These are phyloP conservation scores for Haplosporangium gracile DNA, from an alignment of 192 early-diverging fungal species.

Conservation along the genomic window DNA sequence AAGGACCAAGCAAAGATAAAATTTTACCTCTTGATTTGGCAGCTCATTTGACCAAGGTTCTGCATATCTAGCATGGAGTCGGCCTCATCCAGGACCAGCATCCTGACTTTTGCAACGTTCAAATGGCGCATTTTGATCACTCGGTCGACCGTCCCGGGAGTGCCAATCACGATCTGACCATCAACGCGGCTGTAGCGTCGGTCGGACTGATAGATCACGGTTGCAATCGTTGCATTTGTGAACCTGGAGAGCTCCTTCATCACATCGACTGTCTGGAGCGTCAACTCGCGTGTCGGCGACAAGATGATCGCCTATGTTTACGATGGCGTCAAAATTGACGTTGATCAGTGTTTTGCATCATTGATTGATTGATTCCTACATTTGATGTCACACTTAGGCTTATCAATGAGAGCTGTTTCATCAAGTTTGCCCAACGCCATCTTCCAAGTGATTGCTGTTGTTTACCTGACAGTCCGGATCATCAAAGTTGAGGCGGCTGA, in stretches of 20 bases:
- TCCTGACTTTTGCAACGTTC: constrained; percentile 65
- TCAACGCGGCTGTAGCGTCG: constrained; percentile 46
- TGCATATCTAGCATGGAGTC: constrained; percentile 95
- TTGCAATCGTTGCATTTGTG: constrained; percentile 72
- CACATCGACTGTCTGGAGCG: constrained; percentile 92
- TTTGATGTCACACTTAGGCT: too few relatives aligned
- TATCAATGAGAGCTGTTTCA: neutral
- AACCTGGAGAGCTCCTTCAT: constrained; percentile 89
- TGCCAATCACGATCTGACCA: constrained; percentile 91
- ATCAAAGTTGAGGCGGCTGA: constrained; percentile 43
- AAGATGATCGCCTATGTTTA: constrained; percentile 79
- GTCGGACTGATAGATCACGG: constrained; percentile 79
- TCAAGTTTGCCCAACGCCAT: too few relatives aligned
- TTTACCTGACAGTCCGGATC: constrained; percentile 71
- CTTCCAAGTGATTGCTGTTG: neutral
- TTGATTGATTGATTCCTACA: neutral
- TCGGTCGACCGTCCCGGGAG: constrained; percentile 90
- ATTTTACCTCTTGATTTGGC: constrained; percentile 81
- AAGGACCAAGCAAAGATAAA: neutral
- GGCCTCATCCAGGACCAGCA: constrained; percentile 97
- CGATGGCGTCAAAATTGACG: neutral
- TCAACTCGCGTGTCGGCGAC: constrained; percentile 93
- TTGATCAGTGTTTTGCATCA: neutral
- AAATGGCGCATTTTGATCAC: constrained; percentile 73
- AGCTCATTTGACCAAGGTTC: constrained; percentile 84